phyloP scores from a whole-genome alignment of 257 asterid species.

The Penstemon eatonii region DNA sequence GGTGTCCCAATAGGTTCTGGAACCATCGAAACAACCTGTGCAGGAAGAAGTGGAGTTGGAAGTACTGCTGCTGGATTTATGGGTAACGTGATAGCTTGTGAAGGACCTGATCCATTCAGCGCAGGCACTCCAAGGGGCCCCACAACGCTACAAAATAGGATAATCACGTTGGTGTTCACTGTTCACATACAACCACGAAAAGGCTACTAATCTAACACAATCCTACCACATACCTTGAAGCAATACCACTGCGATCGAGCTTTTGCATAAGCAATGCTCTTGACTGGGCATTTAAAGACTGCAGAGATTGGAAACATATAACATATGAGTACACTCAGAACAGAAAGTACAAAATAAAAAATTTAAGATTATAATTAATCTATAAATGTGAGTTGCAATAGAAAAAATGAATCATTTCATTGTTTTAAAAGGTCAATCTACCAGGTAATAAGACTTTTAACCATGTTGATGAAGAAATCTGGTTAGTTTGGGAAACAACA shows the following conservation, averaged over 20 bases:
- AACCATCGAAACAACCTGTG: constrained; percentile 58
- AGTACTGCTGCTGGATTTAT: constrained; percentile 54
- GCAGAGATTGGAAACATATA: constrained; percentile 28
- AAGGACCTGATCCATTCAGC: constrained; percentile 64
- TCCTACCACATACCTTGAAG: constrained; percentile 59
- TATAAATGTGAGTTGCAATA: not conserved
- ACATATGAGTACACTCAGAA: constrained; percentile 7
- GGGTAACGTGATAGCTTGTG: constrained; percentile 67
- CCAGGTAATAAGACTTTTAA: too few species aligned
- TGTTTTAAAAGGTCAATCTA: too few species aligned
- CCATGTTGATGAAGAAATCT: too few species aligned
- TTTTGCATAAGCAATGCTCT: constrained; percentile 95
- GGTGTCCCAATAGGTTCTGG: constrained; percentile 93
- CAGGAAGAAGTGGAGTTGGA: constrained; percentile 49
- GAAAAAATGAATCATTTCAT: not conserved
- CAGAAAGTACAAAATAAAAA: not conserved
- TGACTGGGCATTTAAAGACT: constrained; percentile 96
- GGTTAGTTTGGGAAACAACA: too few species aligned
- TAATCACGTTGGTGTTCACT: constrained; percentile 10
- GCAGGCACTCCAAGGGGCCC: constrained; percentile 73
- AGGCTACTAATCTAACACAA: constrained; percentile 17
- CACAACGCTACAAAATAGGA: constrained; percentile 46
- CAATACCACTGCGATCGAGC: constrained; percentile 90
- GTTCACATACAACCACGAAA: constrained; percentile 3
- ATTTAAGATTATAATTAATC: not conserved